Conservation (phyloP, 2,329 filamentous ascomycete species). For the Sarocladium brachiariae region DNA sequence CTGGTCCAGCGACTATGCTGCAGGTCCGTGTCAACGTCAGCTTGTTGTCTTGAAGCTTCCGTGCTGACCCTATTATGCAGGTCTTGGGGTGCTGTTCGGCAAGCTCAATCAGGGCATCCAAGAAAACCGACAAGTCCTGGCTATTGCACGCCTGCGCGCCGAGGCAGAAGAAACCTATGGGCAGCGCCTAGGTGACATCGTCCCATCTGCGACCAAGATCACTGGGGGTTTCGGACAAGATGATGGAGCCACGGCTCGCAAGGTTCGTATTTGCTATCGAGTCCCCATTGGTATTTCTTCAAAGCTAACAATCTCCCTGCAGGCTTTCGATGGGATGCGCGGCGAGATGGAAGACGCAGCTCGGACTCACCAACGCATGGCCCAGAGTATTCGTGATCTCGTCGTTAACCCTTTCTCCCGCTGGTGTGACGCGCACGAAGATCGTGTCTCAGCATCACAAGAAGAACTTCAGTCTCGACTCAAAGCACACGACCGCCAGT, state of each 20-base stretch:
- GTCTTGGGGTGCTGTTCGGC: slow-evolving; percentile 86
- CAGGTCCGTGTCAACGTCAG: slow-evolving; percentile 49
- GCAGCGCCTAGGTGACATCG: slow-evolving; percentile 72
- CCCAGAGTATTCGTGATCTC: slow-evolving; percentile 90
- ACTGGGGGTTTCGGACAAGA: slow-evolving; percentile 79
- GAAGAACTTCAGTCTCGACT: slow-evolving; percentile 87
- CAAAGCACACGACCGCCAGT: slow-evolving; percentile 88
- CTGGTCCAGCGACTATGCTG: slow-evolving; percentile 97
- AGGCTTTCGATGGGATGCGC: slow-evolving; percentile 93
- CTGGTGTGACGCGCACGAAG: slow-evolving; percentile 94
- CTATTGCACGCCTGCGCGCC: slow-evolving; percentile 85
- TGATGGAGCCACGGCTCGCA: slow-evolving; percentile 91
- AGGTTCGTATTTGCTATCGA: slow-evolving; percentile 61
- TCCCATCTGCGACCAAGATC: slow-evolving; percentile 73
- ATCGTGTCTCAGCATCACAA: slow-evolving; percentile 85
- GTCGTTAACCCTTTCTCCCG: slow-evolving; percentile 90
- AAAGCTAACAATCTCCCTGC: slow-evolving; percentile 14
- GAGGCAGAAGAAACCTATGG: slow-evolving; percentile 92
- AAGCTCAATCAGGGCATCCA: slow-evolving; percentile 95
- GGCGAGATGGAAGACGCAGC: slow-evolving; percentile 87
- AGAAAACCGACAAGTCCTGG: slow-evolving; percentile 91
- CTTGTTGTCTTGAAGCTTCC: not conserved
- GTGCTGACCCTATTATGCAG: slow-evolving; percentile 29
- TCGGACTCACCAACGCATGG: slow-evolving; percentile 89
- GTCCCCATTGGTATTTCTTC: no score